Evolutionary conservation across 2,329 filamentous ascomycete species (phyloP), one percentile per base, ranked within the genome.

Genomic region (Dendryphion nanum): DNA sequence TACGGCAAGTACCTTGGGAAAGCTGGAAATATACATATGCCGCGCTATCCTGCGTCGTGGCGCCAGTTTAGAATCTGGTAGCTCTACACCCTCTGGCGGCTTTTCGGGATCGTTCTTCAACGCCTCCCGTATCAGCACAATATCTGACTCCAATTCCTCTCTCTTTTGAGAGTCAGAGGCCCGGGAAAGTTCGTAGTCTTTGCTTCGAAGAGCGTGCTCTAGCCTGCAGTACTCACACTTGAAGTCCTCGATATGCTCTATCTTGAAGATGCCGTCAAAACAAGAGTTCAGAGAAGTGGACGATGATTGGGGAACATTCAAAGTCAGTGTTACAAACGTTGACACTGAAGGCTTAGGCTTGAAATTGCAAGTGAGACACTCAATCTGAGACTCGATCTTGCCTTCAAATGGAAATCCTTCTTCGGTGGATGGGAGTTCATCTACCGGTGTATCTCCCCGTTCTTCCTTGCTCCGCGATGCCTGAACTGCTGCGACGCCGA

Each of bases 181-280:
- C 16, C 70, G 77, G 21, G 71, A 66, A 21, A 84, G 61, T 46
- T 89, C 81, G 5, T 73, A 69, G 45, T 79, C 71, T 47, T 88
- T 78, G 35, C 76, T 67, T 19, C 81, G 73, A 37, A 87, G 70
- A 4, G 89, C 89, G 63, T 95, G 86, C 30, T 87, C 68, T n/a
- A 98, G 74, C 16, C 89, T 82, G 60, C 93, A 98, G 67, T 83
- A 86, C 55, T 96, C 93, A 69, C 93, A 98, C 52, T 87, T 90
- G 73, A 94, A 98, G 62, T 95, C 93, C 47, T 97, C 91, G 49
- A 98, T 96, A 61, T 89, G 85, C 65, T 98, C 93, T 0, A 88
- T 89, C 68, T 95, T 95, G 51, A 98, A 83, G 66, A 96, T 84
- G 28, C 86, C 86, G 56, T 98, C 93, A 54, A 98, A 93, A 65